Evolutionary conservation across 306 rosid genomes (phyloP), one percentile per base, ranked within the genome.

Genomic region (Trichosanthes cucumerina): DNA sequence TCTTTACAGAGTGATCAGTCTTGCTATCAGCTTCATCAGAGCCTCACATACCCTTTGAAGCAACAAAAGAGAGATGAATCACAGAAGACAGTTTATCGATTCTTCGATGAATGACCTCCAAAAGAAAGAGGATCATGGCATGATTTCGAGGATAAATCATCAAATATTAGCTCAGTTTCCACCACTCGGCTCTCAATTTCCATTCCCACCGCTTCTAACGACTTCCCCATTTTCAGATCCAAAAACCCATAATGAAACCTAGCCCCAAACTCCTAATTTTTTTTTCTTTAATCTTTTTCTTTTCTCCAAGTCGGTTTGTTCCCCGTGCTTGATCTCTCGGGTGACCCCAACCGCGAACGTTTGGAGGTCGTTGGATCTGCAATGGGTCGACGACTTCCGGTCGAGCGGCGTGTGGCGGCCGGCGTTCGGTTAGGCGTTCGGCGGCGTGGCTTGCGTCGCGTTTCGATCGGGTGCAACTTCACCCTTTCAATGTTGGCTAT

Each of bases 101-200:
- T 96, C 93, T 88, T 96, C 10, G 99, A 96, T 26, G 99, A 96
- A 79, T 91, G 97, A 89, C 97, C 99, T 4, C 90, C 81, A 6
- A 88, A 89, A 80, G 91, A 87, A 58, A 87, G 86, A 81, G 86
- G 81, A 56, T 84, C 92, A 4, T 91, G 97, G 97, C 91, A 91
- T 52, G 97, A 95, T 81, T 88, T 91, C 82, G 93, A 88, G 34
- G 96, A 88, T 36, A 90, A 91, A 82, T 87, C 97, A 4, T 92
- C 91, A 14, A 84, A 82, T 76, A 78, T 76, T 78, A 82, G 85
- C 50, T 86, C 87, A 65, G 80, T 80, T 50, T 86, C 99, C 80
- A 88, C 93, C 56, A 96, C 96, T 58, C 91, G 80, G 70, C 98
- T 92, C 73, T 96, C 98, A 26, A 96, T 92, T 64, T 91, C 99